These are phyloP conservation scores for Claviceps pusilla DNA, from an alignment of 2,329 filamentous ascomycete species.

Conservation along the genomic window DNA sequence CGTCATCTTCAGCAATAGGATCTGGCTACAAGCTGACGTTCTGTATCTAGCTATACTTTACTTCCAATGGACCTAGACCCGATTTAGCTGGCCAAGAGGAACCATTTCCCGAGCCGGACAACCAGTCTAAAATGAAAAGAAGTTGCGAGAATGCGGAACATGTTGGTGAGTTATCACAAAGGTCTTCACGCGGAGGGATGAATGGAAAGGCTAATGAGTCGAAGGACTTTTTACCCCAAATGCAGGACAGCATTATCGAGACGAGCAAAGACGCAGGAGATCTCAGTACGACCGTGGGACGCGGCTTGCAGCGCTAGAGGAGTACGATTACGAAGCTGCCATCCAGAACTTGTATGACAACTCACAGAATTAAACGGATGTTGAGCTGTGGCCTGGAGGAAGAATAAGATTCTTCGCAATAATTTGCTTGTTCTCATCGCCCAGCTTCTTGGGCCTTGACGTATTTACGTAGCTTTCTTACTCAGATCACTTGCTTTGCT, in stretches of 20 bases:
- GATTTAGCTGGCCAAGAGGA: conserved; percentile 55
- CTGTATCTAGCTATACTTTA: conserved; percentile 33
- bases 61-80: conserved; percentile 30
- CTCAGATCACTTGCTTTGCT: neutral
- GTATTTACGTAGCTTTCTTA: neutral
- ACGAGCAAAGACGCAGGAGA: conserved; percentile 60
- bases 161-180: conserved; percentile 44
- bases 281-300: conserved; percentile 76
- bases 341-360: conserved; percentile 24
- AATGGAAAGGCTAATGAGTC: neutral
- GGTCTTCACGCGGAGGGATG: neutral
- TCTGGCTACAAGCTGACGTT: neutral
- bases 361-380: neutral
- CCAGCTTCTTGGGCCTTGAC: neutral
- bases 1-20: neutral
- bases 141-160: conserved; percentile 78
- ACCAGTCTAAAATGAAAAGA: conserved; percentile 72
- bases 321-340: conserved; percentile 37
- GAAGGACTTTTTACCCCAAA: conserved; percentile 67
- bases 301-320: conserved; percentile 51
- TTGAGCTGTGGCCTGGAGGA: neutral
- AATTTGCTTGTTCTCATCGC: neutral
- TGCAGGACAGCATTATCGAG: conserved; percentile 54
- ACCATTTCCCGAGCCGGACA: conserved; percentile 64
- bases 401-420: neutral